phyloP scores from a whole-genome alignment of 2,329 filamentous ascomycete genomes.

The Samsoniella hepiali region DNA sequence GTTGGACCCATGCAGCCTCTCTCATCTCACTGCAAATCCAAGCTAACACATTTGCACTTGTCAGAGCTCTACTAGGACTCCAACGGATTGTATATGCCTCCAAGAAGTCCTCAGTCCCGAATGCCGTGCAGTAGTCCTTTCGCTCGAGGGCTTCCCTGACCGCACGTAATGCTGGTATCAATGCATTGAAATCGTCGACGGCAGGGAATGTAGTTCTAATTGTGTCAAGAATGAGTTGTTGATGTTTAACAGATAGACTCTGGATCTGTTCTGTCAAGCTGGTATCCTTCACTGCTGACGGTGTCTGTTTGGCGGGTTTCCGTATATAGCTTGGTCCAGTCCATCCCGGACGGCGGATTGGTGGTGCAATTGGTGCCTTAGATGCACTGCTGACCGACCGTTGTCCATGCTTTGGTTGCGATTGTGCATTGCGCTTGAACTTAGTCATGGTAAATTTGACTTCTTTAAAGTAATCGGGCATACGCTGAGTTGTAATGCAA shows the following conservation, averaged over 20 bases:
- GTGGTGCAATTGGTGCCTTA: conserved; percentile 19
- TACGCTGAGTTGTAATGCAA: neutral
- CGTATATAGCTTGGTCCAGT: conserved; percentile 20
- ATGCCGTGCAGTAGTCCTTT: conserved; percentile 20
- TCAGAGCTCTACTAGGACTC: conserved; percentile 23
- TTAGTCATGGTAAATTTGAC: conserved; percentile 19
- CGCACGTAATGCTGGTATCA: conserved; percentile 20
- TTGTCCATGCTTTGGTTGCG: conserved; percentile 22
- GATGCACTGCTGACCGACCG: conserved; percentile 21
- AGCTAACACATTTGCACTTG: conserved; percentile 21
- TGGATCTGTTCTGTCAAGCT: conserved; percentile 17
- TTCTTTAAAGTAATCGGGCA: neutral
- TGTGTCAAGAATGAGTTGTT: conserved; percentile 22
- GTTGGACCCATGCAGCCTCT: conserved; percentile 19
- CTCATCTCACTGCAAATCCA: conserved; percentile 21
- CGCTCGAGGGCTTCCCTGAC: conserved; percentile 21
- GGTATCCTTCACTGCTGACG: conserved; percentile 17
- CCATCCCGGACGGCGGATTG: conserved; percentile 20
- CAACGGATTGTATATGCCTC: conserved; percentile 24
- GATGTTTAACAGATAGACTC: conserved; percentile 20
- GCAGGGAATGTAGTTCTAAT: conserved; percentile 22
- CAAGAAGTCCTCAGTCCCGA: conserved; percentile 21
- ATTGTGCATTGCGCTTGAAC: conserved; percentile 22
- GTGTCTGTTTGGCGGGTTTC: conserved; percentile 14
- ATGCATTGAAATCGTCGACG: conserved; percentile 21